Evolutionary conservation across 176 grass and related monocot genomes (phyloP).

Genomic region (Ensete ventricosum): DNA sequence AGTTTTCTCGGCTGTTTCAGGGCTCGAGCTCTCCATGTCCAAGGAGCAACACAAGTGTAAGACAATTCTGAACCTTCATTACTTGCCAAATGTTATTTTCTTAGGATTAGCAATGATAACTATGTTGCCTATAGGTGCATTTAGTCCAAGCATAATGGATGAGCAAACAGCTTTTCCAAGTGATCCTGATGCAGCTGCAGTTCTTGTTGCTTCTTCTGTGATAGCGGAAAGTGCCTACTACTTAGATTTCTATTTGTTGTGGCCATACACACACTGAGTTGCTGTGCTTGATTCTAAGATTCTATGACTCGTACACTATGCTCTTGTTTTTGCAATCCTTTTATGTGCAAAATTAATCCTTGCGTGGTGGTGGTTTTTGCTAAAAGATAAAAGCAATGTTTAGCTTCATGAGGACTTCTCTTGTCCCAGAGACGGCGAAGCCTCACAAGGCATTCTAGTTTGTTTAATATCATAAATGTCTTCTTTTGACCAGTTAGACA

Average conservation of each 20-base stretch:
- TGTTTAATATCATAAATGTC: no score
- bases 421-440: neutral
- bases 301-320: neutral
- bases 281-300: neutral
- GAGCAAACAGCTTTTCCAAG: neutral
- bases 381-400: neutral
- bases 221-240: neutral
- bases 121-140: neutral
- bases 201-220: neutral
- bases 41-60: constrained; percentile 98
- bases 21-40: constrained; percentile 80
- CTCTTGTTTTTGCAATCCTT: neutral
- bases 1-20: constrained; percentile 99
- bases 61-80: constrained; percentile 14
- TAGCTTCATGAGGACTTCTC: neutral
- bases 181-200: neutral
- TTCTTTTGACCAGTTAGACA: neutral
- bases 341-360: no score
- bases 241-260: neutral
- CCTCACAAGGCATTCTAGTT: no score
- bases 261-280: neutral
- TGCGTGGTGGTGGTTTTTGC: neutral
- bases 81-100: neutral
- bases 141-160: neutral
- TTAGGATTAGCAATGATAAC: neutral